phyloP scores from a whole-genome alignment of 371 early-diverging fungal species.

The Enterospora canceri region DNA sequence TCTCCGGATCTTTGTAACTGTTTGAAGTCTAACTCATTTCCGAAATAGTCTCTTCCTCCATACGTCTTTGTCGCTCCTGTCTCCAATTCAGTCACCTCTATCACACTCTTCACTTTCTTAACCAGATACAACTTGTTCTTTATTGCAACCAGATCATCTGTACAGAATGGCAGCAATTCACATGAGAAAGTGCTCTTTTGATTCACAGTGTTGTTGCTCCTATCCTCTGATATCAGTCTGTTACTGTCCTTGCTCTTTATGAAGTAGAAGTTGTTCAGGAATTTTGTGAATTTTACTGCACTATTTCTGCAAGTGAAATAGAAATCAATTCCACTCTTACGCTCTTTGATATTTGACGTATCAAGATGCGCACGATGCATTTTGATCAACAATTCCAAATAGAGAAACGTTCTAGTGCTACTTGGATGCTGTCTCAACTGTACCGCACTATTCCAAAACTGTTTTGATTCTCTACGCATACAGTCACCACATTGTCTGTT shows the following conservation, averaged over 20 bases:
- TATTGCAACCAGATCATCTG: conserved; percentile 73
- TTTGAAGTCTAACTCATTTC: conserved; percentile 30
- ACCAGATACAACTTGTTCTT: conserved; percentile 34
- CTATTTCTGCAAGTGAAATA: conserved; percentile 75
- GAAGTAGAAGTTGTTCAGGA: conserved; percentile 72
- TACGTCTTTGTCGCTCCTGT: conserved; percentile 25
- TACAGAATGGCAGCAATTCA: conserved; percentile 87
- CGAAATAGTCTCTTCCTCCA: conserved; percentile 32
- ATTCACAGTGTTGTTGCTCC: conserved; percentile 74
- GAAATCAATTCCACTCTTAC: conserved; percentile 92
- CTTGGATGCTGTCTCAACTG: conserved; percentile 84
- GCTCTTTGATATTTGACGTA: conserved; percentile 83
- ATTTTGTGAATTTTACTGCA: conserved; percentile 86
- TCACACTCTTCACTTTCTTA: conserved; percentile 28
- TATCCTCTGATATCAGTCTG: conserved; percentile 86
- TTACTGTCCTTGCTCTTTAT: conserved; percentile 68
- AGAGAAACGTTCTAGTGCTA: conserved; percentile 89
- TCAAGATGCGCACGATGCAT: conserved; percentile 86
- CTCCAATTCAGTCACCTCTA: conserved; percentile 37
- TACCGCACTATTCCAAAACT: conserved; percentile 92
- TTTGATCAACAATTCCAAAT: conserved; percentile 88
- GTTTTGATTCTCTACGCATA: conserved; percentile 83
- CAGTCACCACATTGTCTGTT: conserved; percentile 91
- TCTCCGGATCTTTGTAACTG: conserved; percentile 29
- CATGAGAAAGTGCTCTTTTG: conserved; percentile 86